These are phyloP conservation scores for Paramecium biaurelia DNA, from an alignment of 73 alveolate genomes.

Conservation along the genomic window DNA sequence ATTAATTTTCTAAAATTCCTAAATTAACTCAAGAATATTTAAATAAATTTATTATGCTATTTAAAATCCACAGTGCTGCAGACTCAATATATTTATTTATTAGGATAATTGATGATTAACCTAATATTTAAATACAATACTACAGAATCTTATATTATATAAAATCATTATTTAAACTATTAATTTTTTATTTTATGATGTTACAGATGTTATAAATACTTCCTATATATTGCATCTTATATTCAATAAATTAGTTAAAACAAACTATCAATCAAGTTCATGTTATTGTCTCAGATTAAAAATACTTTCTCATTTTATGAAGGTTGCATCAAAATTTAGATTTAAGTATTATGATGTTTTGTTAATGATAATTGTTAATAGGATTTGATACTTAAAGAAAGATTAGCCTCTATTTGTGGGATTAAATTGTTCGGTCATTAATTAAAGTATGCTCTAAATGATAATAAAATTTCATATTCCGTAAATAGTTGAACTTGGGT, in stretches of 20 bases:
- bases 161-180: constrained; percentile 27
- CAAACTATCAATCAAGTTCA: constrained; percentile 81
- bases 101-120: too few relatives aligned
- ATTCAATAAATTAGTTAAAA: constrained; percentile 70
- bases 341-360: constrained; percentile 43
- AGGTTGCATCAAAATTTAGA: constrained; percentile 55
- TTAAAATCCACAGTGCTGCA: too few relatives aligned
- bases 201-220: not conserved
- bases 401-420: constrained; percentile 64
- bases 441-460: constrained; percentile 75
- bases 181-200: not conserved
- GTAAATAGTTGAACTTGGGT: constrained; percentile 76
- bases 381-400: constrained; percentile 54
- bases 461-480: constrained; percentile 87
- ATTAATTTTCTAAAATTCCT: too few relatives aligned
- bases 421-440: constrained; percentile 63
- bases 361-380: constrained; percentile 74
- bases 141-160: not conserved
- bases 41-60: too few relatives aligned
- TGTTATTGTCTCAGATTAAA: constrained; percentile 69
- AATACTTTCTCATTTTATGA: constrained; percentile 79
- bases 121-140: too few relatives aligned
- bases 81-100: too few relatives aligned
- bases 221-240: constrained; percentile 15
- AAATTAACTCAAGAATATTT: too few relatives aligned